Evolutionary conservation across 352 stramenopile genomes (phyloP).

Genomic region (Aphanomyces cochlioides): DNA sequence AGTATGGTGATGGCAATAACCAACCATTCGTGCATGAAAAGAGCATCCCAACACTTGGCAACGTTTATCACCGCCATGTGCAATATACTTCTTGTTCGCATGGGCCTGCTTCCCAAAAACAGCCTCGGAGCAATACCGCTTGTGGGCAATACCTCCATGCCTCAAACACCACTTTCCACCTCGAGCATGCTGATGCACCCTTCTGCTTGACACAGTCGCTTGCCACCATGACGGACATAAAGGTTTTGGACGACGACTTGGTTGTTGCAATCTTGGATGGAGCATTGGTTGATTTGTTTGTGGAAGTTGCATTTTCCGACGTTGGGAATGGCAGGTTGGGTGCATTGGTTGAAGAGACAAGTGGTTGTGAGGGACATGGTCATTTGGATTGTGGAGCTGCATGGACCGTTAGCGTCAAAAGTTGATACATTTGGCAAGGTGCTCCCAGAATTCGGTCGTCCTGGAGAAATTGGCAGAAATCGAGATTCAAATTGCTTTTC

Average conservation of each 20-base stretch:
- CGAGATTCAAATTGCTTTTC: too few species aligned
- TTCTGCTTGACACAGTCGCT: neutral
- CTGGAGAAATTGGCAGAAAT: too few species aligned
- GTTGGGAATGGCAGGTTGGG: too few species aligned
- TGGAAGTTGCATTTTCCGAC: conserved; percentile 35
- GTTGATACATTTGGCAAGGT: too few species aligned
- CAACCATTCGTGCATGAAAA: conserved; percentile 61
- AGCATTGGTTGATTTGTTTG: conserved; percentile 1
- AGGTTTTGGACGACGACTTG: conserved; percentile 5
- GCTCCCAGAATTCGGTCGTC: too few species aligned
- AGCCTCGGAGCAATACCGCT: conserved; percentile 15
- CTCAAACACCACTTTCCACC: conserved; percentile 8
- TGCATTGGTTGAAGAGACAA: too few species aligned
- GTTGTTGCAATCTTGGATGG: conserved; percentile 11
- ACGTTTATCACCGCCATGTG: neutral
- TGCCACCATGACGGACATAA: conserved; percentile 17
- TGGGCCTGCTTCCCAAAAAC: conserved; percentile 6
- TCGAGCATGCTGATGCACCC: neutral
- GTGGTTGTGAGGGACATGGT: too few species aligned
- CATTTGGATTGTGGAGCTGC: too few species aligned
- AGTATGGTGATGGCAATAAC: too few species aligned
- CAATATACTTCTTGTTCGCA: conserved; percentile 12
- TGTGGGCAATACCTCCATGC: conserved; percentile 10
- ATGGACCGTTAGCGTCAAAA: too few species aligned
- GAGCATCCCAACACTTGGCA: conserved; percentile 30